Evolutionary conservation across 148 eudicot genomes (phyloP), one percentile per base, ranked within the genome.

Genomic region (Polygonum maritimum): DNA sequence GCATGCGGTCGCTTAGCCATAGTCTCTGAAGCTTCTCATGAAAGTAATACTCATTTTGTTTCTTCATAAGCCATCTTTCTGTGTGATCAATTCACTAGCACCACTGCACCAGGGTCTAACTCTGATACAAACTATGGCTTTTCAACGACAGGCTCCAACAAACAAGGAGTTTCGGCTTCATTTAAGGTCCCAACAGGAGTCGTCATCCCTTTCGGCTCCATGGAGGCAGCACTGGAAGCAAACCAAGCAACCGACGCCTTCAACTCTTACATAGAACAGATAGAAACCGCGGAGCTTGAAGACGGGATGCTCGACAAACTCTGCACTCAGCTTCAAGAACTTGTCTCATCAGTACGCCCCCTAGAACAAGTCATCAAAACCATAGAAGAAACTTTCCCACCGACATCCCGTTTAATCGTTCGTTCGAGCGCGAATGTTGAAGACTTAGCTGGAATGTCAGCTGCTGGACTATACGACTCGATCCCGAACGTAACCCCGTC

Each of bases 401-500:
- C 67, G 19, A 79, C 83, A 39, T 79, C 88, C 1, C 85, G 89
- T 39, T 71, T 94, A 71, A 92, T 92, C 60, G 98, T 92, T 41
- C 96, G 98, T 51, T 94, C 98, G 6, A 94, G 98, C 76, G 98
- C 97, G 7, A 94, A 94, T 76, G 98, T 94, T 0, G 98, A 94
- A 83, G 98, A 94, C 81, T 86, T 94, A 74, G 97, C 96, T 15
- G 98, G 98, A 76, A 94, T 92, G 98, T 94, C 98, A 22, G 98
- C 98, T 21, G 98, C 98, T 15, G 98, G 98, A n/a, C 91, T 94
- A 1, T 94, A 94, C 36, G 98, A 94, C 11, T 94, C 98, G 0
- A 88, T 94, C 47, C 98, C 98, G 10, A 94, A 94, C 39, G 97
- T 94, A 49, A 90, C 89, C 85, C 96, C 85, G 3, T 90, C 97